A percentile compares a stretch with the other conserved stretches of the same genome.
phyloP scores from a whole-genome alignment of 164 flowering plant genomes.

The Berberis thunbergii region DNA sequence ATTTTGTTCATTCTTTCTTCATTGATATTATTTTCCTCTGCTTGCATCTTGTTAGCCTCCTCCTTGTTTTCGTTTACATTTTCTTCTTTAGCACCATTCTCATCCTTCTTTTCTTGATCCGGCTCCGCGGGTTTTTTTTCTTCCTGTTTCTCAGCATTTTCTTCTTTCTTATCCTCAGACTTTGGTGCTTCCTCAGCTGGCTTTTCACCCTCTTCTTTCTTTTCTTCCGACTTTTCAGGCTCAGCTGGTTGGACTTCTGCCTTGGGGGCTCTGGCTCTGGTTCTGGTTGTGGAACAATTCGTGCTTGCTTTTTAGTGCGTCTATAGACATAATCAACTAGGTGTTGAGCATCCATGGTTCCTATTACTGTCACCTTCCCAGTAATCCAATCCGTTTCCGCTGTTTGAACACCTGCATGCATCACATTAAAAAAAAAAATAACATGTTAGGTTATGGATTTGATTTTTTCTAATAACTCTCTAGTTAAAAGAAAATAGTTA shows the following conservation, averaged over 20 bases:
- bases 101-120: conserved; percentile 13
- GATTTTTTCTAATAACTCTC: too few relatives aligned
- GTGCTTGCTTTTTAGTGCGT: conserved; percentile 74
- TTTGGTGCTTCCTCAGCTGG: conserved; percentile 21
- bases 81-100: conserved; percentile 10
- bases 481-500: too few relatives aligned
- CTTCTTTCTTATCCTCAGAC: conserved; percentile 28
- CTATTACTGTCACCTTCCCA: conserved; percentile 76
- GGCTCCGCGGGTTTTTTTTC: conserved; percentile 9
- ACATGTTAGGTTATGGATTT: too few relatives aligned
- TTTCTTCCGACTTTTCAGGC: conserved; percentile 26
- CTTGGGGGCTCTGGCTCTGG: conserved; percentile 31
- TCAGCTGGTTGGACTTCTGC: conserved; percentile 10
- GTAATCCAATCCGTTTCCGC: conserved; percentile 54
- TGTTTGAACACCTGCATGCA: conserved; percentile 60
- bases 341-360: conserved; percentile 74
- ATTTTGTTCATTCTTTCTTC: conserved; percentile 56
- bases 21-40: conserved; percentile 8
- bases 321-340: conserved; percentile 81
- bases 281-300: conserved; percentile 58
- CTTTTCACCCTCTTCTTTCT: conserved; percentile 30
- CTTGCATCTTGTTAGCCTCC: conserved; percentile 8
- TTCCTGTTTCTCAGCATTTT: conserved; percentile 19
- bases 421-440: not conserved
- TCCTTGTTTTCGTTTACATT: conserved; percentile 2